Base-by-base conservation (phyloP, 352 stramenopile species). In the Phytophthora boehmeriae region DNA sequence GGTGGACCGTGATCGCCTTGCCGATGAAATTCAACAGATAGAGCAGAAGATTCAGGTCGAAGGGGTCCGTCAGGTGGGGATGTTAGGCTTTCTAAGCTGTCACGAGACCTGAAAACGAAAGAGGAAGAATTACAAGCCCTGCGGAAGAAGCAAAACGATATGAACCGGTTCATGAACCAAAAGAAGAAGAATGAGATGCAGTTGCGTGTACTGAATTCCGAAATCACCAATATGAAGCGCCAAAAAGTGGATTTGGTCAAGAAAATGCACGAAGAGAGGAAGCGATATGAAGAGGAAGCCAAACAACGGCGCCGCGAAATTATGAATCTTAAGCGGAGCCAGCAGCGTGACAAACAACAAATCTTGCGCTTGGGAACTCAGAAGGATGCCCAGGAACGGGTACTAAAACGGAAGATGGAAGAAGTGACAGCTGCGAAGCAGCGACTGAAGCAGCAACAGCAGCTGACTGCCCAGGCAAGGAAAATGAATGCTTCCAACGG, bases 181-280 rank as follows among this genome's bases (percentile, higher is more conserved):
- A 93, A 93, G 65, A 90, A 92, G 69, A 96, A 96, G 62, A 93
- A 86, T 49, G 87, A 96, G 59, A 92, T 89, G 70, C 83, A 96
- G 45, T 54, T 94, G 28, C 78, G 87, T 17, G 83, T 93, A 5
- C 52, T 95, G 30, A 92, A 79, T 5, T 80, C 82, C 9, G 88
- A 96, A 64, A 93, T 96, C 45, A 82, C 55, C 19, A 89, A 86
- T 53, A 96, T 96, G 88, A 96, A 96, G 71, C 69, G 85, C 5
- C 88, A 96, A 54, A 96, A 95, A 47, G 88, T 96, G n/a, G 88
- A 96, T 22, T 51, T 96, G 22, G 74, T 95, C 22, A 91, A 91
- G 54, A 93, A 95, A 56, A 96, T 96, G 83, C 74, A 92, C 48
- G 77, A 86, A 36, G 88, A 96, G 54, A 80, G 86, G 22, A 96